A percentile compares a stretch with the other conserved stretches of the same genome.
phyloP scores from a whole-genome alignment of 768 basidiomycete species.

The Mycena chlorophos region DNA sequence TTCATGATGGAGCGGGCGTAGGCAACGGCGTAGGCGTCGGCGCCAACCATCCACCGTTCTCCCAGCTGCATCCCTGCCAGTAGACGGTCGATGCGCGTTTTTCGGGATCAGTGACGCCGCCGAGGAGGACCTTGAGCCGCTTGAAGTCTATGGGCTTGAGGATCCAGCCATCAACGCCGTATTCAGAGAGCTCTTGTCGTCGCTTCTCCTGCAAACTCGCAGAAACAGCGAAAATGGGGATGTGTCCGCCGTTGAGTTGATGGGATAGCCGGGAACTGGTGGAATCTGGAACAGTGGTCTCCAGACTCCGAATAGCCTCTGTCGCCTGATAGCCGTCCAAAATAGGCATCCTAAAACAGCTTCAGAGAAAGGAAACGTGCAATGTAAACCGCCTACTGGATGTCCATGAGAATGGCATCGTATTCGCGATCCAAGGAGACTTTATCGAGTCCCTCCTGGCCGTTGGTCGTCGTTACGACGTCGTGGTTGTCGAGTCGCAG shows the following conservation, averaged over 20 bases:
- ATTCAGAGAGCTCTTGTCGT: constrained; percentile 48
- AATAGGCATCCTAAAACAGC: constrained; percentile 66
- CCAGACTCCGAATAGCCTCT: constrained; percentile 61
- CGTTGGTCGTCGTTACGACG: constrained; percentile 68
- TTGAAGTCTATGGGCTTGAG: constrained; percentile 82
- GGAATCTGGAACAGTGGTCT: constrained; percentile 33
- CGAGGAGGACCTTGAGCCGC: constrained; percentile 56
- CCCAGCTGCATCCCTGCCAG: constrained; percentile 54
- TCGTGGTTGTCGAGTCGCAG: constrained; percentile 64
- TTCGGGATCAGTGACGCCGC: constrained; percentile 53
- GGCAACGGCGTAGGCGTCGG: constrained; percentile 1
- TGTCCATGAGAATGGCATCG: constrained; percentile 81
- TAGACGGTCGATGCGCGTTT: constrained; percentile 58
- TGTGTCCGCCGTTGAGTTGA: constrained; percentile 53
- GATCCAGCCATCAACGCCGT: constrained; percentile 80
- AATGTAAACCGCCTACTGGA: constrained; percentile 53
- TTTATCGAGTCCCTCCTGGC: constrained; percentile 70
- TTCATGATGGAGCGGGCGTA: too few relatives aligned
- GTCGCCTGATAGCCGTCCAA: constrained; percentile 74
- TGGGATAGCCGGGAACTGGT: constrained; percentile 40
- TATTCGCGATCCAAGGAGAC: constrained; percentile 58
- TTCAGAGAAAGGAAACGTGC: neutral
- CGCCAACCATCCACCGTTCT: constrained; percentile 60
- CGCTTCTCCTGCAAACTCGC: constrained; percentile 66
- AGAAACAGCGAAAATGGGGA: constrained; percentile 82